Conservation (phyloP, 306 rosid genomes). For the Acacia melanoxylon region DNA sequence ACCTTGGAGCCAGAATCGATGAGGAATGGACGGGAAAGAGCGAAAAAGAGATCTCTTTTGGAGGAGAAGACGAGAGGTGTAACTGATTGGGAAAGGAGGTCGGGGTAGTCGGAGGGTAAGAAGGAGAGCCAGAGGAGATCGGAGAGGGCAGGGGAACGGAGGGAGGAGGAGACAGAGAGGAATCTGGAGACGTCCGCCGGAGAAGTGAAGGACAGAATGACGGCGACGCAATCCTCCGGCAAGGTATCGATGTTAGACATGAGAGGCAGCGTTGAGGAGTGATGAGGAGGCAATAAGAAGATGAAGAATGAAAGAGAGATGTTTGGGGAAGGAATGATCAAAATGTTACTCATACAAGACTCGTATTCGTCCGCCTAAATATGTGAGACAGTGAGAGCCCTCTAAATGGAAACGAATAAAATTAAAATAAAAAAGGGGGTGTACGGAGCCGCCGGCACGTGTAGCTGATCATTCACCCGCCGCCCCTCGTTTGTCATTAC, state of each 20-base stretch:
- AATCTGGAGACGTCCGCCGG: slow-evolving; percentile 50
- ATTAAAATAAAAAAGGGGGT: too few species aligned
- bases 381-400: neutral
- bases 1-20: slow-evolving; percentile 61
- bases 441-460: too few species aligned
- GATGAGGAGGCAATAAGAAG: neutral
- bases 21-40: slow-evolving; percentile 45
- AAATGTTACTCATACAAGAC: too few species aligned
- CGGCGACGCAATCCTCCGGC: slow-evolving; percentile 59
- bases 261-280: neutral
- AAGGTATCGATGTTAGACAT: slow-evolving; percentile 28
- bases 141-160: slow-evolving; percentile 44
- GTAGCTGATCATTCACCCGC: too few species aligned
- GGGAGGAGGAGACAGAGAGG: slow-evolving; percentile 46
- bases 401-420: too few species aligned
- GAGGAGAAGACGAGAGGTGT: slow-evolving; percentile 37
- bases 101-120: slow-evolving; percentile 49
- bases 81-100: slow-evolving; percentile 40
- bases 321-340: neutral
- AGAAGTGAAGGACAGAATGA: slow-evolving; percentile 48
- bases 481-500: too few species aligned
- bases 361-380: neutral
- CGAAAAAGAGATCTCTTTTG: slow-evolving; percentile 47
- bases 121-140: slow-evolving; percentile 60
- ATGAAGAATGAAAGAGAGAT: neutral